phyloP scores from a whole-genome alignment of 108 stramenopile species.

The Seminavis robusta region DNA sequence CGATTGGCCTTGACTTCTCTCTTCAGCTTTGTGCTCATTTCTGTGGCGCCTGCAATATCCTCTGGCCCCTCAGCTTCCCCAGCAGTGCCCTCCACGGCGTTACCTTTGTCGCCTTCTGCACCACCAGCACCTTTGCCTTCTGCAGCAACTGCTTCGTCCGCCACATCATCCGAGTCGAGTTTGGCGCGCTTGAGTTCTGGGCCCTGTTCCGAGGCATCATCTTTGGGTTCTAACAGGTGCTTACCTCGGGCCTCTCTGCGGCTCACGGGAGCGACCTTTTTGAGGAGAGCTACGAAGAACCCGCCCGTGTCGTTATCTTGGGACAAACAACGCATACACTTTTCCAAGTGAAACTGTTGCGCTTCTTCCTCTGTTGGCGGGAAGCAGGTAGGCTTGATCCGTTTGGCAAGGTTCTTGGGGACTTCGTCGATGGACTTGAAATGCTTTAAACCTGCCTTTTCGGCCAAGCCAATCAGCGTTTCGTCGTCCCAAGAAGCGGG shows the following conservation, averaged over 20 bases:
- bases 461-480: slow-evolving; percentile 44
- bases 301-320: slow-evolving; percentile 98
- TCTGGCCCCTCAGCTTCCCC: slow-evolving; percentile 14
- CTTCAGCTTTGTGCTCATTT: not conserved
- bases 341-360: slow-evolving; percentile 64
- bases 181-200: slow-evolving; percentile 2
- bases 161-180: slow-evolving; percentile 7
- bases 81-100: slow-evolving; percentile 13
- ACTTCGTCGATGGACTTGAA: slow-evolving; percentile 68
- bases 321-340: slow-evolving; percentile 91
- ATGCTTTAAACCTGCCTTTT: slow-evolving; percentile 53
- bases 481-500: slow-evolving; percentile 64
- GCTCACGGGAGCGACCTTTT: slow-evolving; percentile 77
- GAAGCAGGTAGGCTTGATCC: slow-evolving; percentile 63
- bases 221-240: not conserved
- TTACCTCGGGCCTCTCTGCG: slow-evolving; percentile 16
- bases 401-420: slow-evolving; percentile 44
- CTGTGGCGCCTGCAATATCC: not conserved
- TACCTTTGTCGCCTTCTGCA: slow-evolving; percentile 11
- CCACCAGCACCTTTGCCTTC: slow-evolving; percentile 7
- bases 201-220: not conserved
- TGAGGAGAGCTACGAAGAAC: slow-evolving; percentile 94
- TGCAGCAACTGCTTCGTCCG: slow-evolving; percentile 1
- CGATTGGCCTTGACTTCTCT: slow-evolving; percentile 17
- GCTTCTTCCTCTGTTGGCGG: slow-evolving; percentile 87